Evolutionary conservation across 1,284 basidiomycete genomes (phyloP), one percentile per base, ranked within the genome.

Genomic region (Cerrena zonata): DNA sequence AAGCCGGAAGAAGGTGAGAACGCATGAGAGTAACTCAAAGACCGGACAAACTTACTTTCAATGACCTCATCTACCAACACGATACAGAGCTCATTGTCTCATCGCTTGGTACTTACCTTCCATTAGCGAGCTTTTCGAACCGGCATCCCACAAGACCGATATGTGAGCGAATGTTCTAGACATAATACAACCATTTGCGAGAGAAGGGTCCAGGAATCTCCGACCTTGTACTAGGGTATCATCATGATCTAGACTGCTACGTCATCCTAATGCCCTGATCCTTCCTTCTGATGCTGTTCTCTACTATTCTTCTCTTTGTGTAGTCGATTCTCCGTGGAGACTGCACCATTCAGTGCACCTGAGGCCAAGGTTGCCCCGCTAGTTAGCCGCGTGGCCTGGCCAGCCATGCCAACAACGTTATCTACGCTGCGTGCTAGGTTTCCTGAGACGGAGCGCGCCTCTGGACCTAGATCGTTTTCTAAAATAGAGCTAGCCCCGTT

Each of bases 401-500:
- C 60, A 15, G 54, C 52, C 44, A 54, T 56, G n/a, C 55, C 55
- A 12, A 52, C 45, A 23, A 34, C 30, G 15, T 34, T 34, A 7
- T 15, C 30, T 7, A 34, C 30, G 30, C 30, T 34, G 7, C 15
- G 30, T 15, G 30, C 30, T 34, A 58, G 54, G 40, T 61, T 61
- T 21, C 53, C 52, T 18, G 49, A 53, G 2, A 62, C 55, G 13
- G 51, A 51, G 26, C 58, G 49, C 42, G 59, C 58, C 44, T 64
- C 61, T 26, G 21, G 10, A 13, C 61, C 62, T 21, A 54, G 56
- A 44, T 58, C 59, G 47, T 60, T 62, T 57, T 47, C 53, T 11
- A 61, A 49, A 45, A 60, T 13, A 47, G 53, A 15, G 43, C 60
- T 25, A 36, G 50, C 54, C 3, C 58, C 48, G 10, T 58, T 54